Evolutionary conservation across 495 filamentous ascomycete species (phyloP).

Genomic region (Hypoxylon crocopeplum): DNA sequence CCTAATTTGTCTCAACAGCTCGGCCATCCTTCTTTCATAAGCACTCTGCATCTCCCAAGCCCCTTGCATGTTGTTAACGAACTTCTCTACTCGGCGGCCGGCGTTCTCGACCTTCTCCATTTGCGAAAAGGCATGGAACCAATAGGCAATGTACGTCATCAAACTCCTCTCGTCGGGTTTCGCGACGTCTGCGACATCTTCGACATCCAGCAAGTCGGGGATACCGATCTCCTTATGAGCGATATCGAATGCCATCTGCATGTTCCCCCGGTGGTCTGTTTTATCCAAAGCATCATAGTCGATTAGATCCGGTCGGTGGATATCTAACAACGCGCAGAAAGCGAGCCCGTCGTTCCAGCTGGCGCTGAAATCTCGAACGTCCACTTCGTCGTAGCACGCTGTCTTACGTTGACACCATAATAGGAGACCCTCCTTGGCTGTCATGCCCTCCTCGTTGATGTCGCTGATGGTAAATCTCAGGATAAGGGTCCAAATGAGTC

Average conservation of each 20-base stretch:
- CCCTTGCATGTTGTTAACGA: constrained; percentile 98
- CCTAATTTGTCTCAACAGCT: constrained; percentile 73
- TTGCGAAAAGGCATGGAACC: constrained; percentile 99
- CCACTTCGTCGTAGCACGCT: constrained; percentile 95
- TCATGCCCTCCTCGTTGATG: constrained; percentile 98
- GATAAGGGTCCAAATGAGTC: constrained; percentile 97
- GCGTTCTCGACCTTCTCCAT: constrained; percentile 98
- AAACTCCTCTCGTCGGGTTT: constrained; percentile 94
- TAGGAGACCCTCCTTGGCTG: constrained; percentile 92
- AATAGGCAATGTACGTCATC: constrained; percentile 99
- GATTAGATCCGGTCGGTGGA: constrained; percentile 95
- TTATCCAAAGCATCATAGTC: constrained; percentile 96
- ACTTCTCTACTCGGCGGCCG: constrained; percentile 95
- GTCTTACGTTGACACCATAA: constrained; percentile 99
- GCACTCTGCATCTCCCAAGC: constrained; percentile 99
- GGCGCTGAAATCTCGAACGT: constrained; percentile 89
- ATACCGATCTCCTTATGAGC: constrained; percentile 97
- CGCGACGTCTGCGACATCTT: constrained; percentile 96
- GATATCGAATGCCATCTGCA: constrained; percentile 96
- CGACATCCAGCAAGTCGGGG: constrained; percentile 91
- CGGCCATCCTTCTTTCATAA: constrained; percentile 87
- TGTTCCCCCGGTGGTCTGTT: constrained; percentile 92
- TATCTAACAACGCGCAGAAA: constrained; percentile 95
- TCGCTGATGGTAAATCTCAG: constrained; percentile 96
- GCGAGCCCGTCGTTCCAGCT: constrained; percentile 98